Evolutionary conservation across 2,329 filamentous ascomycete species (phyloP).

Genomic region (Chrysoporthe cubensis): DNA sequence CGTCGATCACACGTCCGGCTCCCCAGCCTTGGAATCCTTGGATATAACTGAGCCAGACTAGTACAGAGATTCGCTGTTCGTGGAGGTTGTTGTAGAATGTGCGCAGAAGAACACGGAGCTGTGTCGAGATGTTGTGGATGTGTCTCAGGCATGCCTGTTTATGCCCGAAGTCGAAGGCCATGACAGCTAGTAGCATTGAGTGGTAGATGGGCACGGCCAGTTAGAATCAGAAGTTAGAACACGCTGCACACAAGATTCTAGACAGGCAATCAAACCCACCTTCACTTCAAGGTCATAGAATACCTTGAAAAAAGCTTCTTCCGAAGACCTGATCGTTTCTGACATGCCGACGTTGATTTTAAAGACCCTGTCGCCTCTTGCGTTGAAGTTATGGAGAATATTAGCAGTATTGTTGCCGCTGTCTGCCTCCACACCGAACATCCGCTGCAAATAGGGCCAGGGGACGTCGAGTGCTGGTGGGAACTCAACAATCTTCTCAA

Average conservation of each 20-base stretch:
- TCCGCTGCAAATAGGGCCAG: not conserved
- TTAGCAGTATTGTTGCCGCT: constrained; percentile 3
- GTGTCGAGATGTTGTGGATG: not conserved
- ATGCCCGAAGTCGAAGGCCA: not conserved
- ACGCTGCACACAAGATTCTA: not conserved
- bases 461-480: constrained; percentile 1
- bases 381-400: not conserved
- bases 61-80: not conserved
- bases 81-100: constrained; percentile 4
- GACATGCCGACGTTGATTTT: constrained; percentile 1
- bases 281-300: not conserved
- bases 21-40: constrained; percentile 5
- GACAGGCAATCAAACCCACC: not conserved
- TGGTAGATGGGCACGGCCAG: not conserved
- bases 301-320: constrained; percentile 2
- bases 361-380: not conserved
- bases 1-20: not conserved
- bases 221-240: not conserved
- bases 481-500: not conserved
- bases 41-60: constrained; percentile 4
- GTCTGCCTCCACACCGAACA: constrained; percentile 1
- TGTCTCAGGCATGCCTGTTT: not conserved
- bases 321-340: not conserved
- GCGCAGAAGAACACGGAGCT: not conserved
- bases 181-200: not conserved